phyloP scores from a whole-genome alignment of 2,329 filamentous ascomycete genomes.

The Trichoderma semiorbis region DNA sequence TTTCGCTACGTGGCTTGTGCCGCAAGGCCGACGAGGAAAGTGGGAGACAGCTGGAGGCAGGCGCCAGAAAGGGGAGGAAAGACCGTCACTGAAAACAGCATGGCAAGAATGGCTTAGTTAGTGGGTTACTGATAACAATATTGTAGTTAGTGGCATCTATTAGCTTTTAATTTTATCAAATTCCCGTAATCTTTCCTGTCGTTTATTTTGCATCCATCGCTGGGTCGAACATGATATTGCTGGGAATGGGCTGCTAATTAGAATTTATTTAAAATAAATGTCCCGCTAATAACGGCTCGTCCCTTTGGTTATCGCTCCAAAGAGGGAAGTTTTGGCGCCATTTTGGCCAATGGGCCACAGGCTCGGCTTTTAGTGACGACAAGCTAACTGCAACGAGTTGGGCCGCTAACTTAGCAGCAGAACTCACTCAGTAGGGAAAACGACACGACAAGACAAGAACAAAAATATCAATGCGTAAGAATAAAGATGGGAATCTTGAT shows the following conservation, averaged over 20 bases:
- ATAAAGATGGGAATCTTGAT: not conserved
- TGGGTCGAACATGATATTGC: not conserved
- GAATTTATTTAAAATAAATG: not conserved
- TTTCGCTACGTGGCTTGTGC: not conserved
- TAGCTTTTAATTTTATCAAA: not conserved
- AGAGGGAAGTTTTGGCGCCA: not conserved
- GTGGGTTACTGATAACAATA: not conserved
- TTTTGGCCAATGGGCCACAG: not conserved
- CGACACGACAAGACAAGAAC: too few species aligned
- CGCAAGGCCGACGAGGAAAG: not conserved
- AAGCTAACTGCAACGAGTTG: not conserved
- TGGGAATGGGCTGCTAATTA: not conserved
- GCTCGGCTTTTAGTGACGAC: not conserved
- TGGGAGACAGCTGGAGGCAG: not conserved
- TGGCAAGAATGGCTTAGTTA: not conserved
- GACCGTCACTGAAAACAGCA: not conserved
- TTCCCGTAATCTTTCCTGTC: not conserved
- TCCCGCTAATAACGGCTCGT: slow-evolving; percentile 7
- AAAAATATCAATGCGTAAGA: not conserved
- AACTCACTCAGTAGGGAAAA: not conserved
- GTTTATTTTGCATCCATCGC: not conserved
- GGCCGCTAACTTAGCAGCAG: not conserved
- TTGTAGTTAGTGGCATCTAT: not conserved
- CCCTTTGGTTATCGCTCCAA: not conserved
- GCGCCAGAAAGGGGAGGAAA: not conserved